phyloP scores from a whole-genome alignment of 2,329 filamentous ascomycete species.

The Eurotiales sp. region DNA sequence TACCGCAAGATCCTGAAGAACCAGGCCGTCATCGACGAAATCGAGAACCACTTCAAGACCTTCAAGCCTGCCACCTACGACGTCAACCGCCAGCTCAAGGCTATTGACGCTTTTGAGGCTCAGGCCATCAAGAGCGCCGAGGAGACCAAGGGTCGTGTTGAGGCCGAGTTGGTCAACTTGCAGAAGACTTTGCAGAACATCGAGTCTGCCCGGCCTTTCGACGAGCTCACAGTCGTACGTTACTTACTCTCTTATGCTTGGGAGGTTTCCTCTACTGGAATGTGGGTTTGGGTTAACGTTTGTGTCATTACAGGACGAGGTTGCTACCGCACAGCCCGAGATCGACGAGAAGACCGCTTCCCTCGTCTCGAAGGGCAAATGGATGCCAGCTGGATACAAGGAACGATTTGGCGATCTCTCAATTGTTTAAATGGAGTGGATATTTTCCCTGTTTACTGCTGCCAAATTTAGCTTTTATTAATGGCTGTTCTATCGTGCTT shows the following conservation, averaged over 20 bases:
- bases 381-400: slow-evolving; percentile 99
- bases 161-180: slow-evolving; percentile 89
- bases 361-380: slow-evolving; percentile 96
- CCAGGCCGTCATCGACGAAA: slow-evolving; percentile 90
- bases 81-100: slow-evolving; percentile 89
- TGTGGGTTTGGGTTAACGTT: too few species aligned
- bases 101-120: slow-evolving; percentile 95
- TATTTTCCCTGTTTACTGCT: neutral
- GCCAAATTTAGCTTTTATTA: slow-evolving; percentile 12
- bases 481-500: slow-evolving; percentile 17
- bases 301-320: slow-evolving; percentile 68
- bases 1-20: slow-evolving; percentile 95
- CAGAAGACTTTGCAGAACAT: slow-evolving; percentile 96
- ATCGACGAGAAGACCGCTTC: slow-evolving; percentile 96
- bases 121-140: slow-evolving; percentile 96
- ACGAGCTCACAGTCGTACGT: slow-evolving; percentile 95
- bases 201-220: slow-evolving; percentile 89
- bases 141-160: slow-evolving; percentile 94
- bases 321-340: slow-evolving; percentile 87
- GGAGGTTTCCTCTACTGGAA: too few species aligned
- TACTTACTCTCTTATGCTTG: slow-evolving; percentile 20
- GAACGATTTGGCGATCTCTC: slow-evolving; percentile 99
- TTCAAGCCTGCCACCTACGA: slow-evolving; percentile 96
- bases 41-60: slow-evolving; percentile 87
- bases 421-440: slow-evolving; percentile 63